Evolutionary conservation across 345 rosid species (phyloP), one percentile per base, ranked within the genome.

Genomic region (Citrus glauca): DNA sequence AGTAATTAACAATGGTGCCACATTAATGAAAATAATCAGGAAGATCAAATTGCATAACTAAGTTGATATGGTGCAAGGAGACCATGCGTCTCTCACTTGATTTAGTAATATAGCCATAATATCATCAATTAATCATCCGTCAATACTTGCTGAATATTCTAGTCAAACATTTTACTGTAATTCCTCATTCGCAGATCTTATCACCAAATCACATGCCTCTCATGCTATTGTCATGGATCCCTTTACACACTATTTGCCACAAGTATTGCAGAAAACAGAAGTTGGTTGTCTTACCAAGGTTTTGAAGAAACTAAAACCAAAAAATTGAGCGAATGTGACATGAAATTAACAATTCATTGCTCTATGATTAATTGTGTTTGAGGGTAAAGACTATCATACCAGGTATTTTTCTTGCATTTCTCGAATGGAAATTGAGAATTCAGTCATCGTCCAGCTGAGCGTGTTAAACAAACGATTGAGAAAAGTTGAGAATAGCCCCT

Each of bases 401-500:
- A 92, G 97, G 84, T 86, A 94, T 80, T 91, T 91, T 83, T 94
- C 99, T 89, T 92, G 98, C 97, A 96, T 94, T 81, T 92, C 97
- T 69, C 97, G 89, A 48, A 96, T 86, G 56, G 97, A 94, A 85
- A 94, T 97, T 76, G 98, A 96, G 80, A 96, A 94, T 84, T 92
- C 99, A 7, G 97, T 96, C 92, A 96, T 91, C 69, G 94, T 92
- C 99, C 98, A 96, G 90, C 99, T 96, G 71, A 96, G 88, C 4
- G 97, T 96, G 88, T 96, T 96, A 79, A 96, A 96, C 32, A 96
- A 84, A 55, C 95, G 97, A 85, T 96, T 96, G 40, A 96, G 91
- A 84, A 94, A 96, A 80, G 92, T 88, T 55, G 97, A 94, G 81
- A 96, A 91, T 78, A 96, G 77, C 65, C 87, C 93, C 75, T 81